A percentile compares a stretch with the other conserved stretches of the same genome.
Conservation (phyloP, 192 early-diverging fungal genomes). For the Haplosporangium gracile region DNA sequence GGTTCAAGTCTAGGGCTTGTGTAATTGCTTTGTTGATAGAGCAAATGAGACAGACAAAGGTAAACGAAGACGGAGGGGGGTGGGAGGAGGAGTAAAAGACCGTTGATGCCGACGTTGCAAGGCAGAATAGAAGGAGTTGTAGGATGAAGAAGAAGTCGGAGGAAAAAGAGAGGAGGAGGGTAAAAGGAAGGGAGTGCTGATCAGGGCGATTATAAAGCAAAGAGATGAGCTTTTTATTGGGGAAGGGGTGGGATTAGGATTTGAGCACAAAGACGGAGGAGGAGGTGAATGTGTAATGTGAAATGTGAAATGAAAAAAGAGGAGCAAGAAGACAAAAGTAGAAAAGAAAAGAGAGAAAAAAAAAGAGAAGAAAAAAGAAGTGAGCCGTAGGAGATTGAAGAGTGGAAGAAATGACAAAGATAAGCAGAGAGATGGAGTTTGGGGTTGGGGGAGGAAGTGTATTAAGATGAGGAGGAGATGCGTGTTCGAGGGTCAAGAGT, state of each 20-base stretch:
- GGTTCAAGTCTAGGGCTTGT: neutral
- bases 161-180: neutral
- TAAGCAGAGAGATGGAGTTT: neutral
- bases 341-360: neutral
- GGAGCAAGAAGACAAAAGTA: neutral
- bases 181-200: constrained; percentile 3
- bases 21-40: neutral
- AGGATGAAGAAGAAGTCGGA: neutral
- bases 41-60: neutral
- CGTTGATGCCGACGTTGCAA: neutral
- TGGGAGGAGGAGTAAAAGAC: neutral
- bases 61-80: neutral
- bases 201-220: constrained; percentile 5
- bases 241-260: neutral
- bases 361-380: neutral
- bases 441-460: neutral
- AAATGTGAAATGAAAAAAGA: constrained; percentile 7
- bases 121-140: neutral
- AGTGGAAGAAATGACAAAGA: too few species aligned
- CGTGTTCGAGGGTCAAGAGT: neutral
- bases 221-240: neutral
- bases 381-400: neutral
- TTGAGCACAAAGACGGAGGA: neutral
- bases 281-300: neutral
- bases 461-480: neutral